A percentile compares a stretch with the other conserved stretches of the same genome.
Evolutionary conservation across 1,284 basidiomycete genomes (phyloP).

Genomic region (Pholiota adiposa): DNA sequence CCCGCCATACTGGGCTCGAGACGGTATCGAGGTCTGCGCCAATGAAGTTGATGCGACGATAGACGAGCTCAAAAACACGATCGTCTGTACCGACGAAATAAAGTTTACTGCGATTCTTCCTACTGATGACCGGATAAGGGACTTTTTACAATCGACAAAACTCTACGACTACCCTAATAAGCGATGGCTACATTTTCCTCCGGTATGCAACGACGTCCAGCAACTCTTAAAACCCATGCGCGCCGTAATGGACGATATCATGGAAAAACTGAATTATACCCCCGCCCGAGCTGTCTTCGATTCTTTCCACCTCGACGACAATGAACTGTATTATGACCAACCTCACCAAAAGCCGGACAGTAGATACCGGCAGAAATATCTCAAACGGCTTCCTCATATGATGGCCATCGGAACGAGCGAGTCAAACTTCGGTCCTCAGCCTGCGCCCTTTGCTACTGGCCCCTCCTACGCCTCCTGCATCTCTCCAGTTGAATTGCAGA

Average conservation of each 20-base stretch:
- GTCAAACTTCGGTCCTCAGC: background rate
- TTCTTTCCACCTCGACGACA: background rate
- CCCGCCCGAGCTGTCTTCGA: background rate
- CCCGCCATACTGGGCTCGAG: background rate
- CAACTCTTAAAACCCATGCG: conserved; percentile 16
- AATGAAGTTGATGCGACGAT: background rate
- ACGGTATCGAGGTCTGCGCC: background rate
- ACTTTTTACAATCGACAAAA: background rate
- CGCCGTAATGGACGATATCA: conserved; percentile 15
- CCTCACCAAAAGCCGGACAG: background rate
- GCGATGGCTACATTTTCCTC: background rate
- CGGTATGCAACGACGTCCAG: conserved; percentile 9
- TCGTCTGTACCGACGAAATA: background rate
- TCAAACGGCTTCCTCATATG: background rate
- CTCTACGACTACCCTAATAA: background rate
- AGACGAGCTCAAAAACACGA: background rate
- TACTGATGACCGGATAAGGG: background rate
- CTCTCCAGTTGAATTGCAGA: conserved; percentile 1
- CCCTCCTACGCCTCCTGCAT: background rate
- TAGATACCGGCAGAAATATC: too few relatives aligned
- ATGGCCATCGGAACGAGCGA: background rate
- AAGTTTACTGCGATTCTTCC: background rate
- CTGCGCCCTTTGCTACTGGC: background rate
- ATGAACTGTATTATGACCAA: background rate
- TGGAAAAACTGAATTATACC: background rate